Percentiles rank a stretch among this genome's conserved stretches.
Evolutionary conservation across 2,329 filamentous ascomycete genomes (phyloP).

Genomic region (Aspergillus phoenicis): DNA sequence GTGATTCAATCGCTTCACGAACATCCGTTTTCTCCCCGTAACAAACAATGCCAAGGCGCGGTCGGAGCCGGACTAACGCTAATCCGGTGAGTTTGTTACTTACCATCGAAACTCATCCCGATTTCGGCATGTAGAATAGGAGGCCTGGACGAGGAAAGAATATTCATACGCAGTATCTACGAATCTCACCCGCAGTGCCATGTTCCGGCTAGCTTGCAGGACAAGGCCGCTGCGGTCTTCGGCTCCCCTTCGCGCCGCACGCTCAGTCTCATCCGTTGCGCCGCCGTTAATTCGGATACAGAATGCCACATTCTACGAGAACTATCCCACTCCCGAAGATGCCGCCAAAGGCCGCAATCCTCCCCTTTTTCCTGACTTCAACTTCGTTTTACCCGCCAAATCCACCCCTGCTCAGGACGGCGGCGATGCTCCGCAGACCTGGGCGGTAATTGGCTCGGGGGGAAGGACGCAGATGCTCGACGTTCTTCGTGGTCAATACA

Average conservation of each 20-base stretch:
- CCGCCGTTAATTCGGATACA: constrained; percentile 69
- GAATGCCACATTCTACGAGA: constrained; percentile 81
- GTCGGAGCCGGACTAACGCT: too few species aligned
- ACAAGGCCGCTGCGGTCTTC: constrained; percentile 17
- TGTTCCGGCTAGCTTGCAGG: constrained; percentile 31
- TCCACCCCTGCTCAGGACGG: constrained; percentile 11
- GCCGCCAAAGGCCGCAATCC: constrained; percentile 61
- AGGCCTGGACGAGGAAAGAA: too few species aligned
- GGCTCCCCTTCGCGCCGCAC: constrained; percentile 13
- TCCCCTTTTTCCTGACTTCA: constrained; percentile 71
- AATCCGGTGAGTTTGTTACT: too few species aligned
- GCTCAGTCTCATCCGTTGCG: constrained; percentile 22
- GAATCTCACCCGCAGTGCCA: constrained; percentile 10
- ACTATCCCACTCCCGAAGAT: constrained; percentile 61
- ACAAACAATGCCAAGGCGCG: too few species aligned
- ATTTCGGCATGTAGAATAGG: too few species aligned
- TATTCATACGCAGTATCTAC: too few species aligned
- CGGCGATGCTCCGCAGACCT: constrained; percentile 58
- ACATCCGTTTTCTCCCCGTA: too few species aligned
- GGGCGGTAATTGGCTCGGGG: constrained; percentile 80
- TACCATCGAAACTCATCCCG: too few species aligned
- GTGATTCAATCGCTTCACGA: too few species aligned
- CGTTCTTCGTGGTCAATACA: constrained; percentile 71
- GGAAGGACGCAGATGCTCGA: constrained; percentile 84
- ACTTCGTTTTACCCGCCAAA: constrained; percentile 67